Conservation (phyloP, 768 basidiomycete genomes). For the Leccinum pellstonianum region DNA sequence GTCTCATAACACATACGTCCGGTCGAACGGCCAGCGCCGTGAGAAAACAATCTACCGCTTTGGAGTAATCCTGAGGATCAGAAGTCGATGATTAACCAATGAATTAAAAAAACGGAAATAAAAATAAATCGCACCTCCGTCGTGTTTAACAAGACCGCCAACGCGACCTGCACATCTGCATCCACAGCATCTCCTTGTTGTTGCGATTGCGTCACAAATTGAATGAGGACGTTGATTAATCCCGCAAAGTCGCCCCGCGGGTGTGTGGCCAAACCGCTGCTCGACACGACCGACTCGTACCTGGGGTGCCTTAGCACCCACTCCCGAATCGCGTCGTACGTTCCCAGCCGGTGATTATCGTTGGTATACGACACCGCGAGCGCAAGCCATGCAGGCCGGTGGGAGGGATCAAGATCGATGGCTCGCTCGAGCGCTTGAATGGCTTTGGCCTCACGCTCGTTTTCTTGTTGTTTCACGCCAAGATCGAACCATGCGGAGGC, state of each 20-base stretch:
- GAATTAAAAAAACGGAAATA: constrained; percentile 1
- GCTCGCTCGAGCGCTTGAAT: constrained; percentile 81
- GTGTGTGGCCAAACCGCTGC: constrained; percentile 29
- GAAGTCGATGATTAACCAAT: background rate
- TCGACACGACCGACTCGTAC: constrained; percentile 48
- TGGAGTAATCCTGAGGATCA: constrained; percentile 70
- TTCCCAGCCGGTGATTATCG: constrained; percentile 71
- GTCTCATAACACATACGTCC: constrained; percentile 66
- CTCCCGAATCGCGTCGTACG: constrained; percentile 76
- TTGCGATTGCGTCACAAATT: constrained; percentile 62
- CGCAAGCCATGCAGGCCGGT: constrained; percentile 84
- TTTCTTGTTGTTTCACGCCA: constrained; percentile 97
- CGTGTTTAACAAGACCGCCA: constrained; percentile 90
- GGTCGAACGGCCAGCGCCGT: constrained; percentile 86
- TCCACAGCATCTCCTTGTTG: constrained; percentile 61
- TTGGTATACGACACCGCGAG: constrained; percentile 90
- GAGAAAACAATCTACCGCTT: constrained; percentile 92
- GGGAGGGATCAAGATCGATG: constrained; percentile 73
- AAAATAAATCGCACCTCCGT: constrained; percentile 61
- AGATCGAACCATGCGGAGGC: constrained; percentile 85
- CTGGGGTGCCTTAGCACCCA: constrained; percentile 70
- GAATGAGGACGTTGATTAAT: constrained; percentile 77
- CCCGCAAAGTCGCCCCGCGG: constrained; percentile 39
- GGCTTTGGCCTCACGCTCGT: constrained; percentile 91
- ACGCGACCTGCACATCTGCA: constrained; percentile 91